These are phyloP conservation scores for Colletotrichum kahawae DNA, from an alignment of 2,329 filamentous ascomycete genomes.

Conservation along the genomic window DNA sequence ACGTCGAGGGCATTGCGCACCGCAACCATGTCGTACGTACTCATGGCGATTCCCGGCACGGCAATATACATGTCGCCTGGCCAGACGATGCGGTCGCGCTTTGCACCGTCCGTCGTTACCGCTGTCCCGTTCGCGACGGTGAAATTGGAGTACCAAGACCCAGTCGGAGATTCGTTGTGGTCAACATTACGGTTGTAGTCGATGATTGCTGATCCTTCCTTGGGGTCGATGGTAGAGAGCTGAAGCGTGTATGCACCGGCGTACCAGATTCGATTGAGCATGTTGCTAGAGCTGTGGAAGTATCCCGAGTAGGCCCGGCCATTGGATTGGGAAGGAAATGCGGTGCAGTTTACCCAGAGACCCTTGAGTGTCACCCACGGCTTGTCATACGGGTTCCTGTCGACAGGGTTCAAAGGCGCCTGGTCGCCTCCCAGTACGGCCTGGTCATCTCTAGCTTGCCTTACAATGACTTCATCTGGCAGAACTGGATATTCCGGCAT, in stretches of 20 bases:
- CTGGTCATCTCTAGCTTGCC: slow-evolving; percentile 26
- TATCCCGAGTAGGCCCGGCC: slow-evolving; percentile 51
- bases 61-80: slow-evolving; percentile 61
- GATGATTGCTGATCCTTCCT: slow-evolving; percentile 36
- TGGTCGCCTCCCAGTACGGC: slow-evolving; percentile 16
- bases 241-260: slow-evolving; percentile 42
- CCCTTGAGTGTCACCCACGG: slow-evolving; percentile 35
- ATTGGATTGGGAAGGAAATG: slow-evolving; percentile 48
- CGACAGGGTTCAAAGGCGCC: not conserved
- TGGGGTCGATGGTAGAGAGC: slow-evolving; percentile 39
- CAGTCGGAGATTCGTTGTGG: slow-evolving; percentile 34
- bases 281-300: slow-evolving; percentile 43
- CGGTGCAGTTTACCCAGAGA: slow-evolving; percentile 44
- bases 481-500: slow-evolving; percentile 43
- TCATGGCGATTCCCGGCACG: slow-evolving; percentile 19
- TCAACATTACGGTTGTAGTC: slow-evolving; percentile 37
- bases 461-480: not conserved
- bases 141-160: slow-evolving; percentile 35
- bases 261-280: slow-evolving; percentile 53
- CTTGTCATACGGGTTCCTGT: slow-evolving; percentile 22
- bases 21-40: slow-evolving; percentile 33
- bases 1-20: slow-evolving; percentile 50
- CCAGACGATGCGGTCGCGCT: slow-evolving; percentile 61
- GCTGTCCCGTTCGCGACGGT: slow-evolving; percentile 35
- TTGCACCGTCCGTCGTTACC: slow-evolving; percentile 54